phyloP scores from a whole-genome alignment of 106 monocot genomes.

The Dendrobium officinale region DNA sequence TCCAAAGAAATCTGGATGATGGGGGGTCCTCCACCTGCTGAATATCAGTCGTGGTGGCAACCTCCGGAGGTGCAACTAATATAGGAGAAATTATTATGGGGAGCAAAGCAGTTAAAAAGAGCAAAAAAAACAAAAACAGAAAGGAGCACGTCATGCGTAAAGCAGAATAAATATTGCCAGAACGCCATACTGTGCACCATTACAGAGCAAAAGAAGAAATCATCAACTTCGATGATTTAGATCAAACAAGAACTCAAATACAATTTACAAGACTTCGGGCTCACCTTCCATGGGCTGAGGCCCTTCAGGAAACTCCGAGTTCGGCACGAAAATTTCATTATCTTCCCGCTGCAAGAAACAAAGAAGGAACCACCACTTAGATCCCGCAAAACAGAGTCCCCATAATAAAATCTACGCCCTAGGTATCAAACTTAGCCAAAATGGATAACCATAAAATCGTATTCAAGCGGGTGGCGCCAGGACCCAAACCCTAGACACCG shows the following conservation, averaged over 20 bases:
- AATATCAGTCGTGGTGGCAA: slow-evolving; percentile 54
- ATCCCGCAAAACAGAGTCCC: slow-evolving; percentile 8
- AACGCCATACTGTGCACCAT: too few species aligned
- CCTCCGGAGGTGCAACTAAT: slow-evolving; percentile 42
- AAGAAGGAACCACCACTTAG: slow-evolving; percentile 6
- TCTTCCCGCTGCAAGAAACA: slow-evolving; percentile 42
- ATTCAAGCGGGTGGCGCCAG: not conserved
- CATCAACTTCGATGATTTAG: not conserved
- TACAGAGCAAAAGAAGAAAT: not conserved
- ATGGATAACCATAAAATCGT: not conserved
- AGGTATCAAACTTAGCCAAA: not conserved
- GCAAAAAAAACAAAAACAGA: not conserved
- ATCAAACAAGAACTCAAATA: not conserved
- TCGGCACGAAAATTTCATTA: slow-evolving; percentile 61
- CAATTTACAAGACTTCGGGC: not conserved
- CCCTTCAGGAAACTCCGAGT: slow-evolving; percentile 43
- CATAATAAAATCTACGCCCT: slow-evolving; percentile 8
- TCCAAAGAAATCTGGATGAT: slow-evolving; percentile 73
- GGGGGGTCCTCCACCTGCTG: slow-evolving; percentile 85
- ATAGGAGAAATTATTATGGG: not conserved
- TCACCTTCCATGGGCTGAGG: slow-evolving; percentile 71
- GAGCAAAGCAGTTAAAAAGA: not conserved
- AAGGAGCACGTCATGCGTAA: not conserved
- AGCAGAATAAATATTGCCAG: too few species aligned
- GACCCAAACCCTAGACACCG: not conserved